A percentile compares a stretch with the other conserved stretches of the same genome.
Evolutionary conservation across 1,139 yeast genomes (phyloP).

Genomic region (Yamadazyma triangularis): DNA sequence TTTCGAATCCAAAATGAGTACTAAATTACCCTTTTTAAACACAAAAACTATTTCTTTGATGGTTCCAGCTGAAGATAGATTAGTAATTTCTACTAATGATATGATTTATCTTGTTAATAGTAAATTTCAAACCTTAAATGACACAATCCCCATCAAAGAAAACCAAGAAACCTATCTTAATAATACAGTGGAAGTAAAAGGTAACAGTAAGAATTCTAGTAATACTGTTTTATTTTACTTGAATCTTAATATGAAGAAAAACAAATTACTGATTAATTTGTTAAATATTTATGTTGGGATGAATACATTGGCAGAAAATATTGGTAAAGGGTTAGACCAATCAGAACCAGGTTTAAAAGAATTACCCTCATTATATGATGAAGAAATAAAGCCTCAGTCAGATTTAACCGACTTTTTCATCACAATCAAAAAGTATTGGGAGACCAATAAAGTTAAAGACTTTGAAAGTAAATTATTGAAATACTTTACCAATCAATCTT

Average conservation of each 20-base stretch:
- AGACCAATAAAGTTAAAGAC: slow-evolving; percentile 15
- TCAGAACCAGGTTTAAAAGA: slow-evolving; percentile 18
- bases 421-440: slow-evolving; percentile 22
- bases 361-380: slow-evolving; percentile 23
- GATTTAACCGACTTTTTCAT: slow-evolving; percentile 14
- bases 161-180: slow-evolving; percentile 21
- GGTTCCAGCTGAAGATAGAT: slow-evolving; percentile 38
- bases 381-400: slow-evolving; percentile 12
- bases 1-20: slow-evolving; percentile 17
- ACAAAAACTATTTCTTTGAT: slow-evolving; percentile 16
- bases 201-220: slow-evolving; percentile 35
- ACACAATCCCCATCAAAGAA: slow-evolving; percentile 26
- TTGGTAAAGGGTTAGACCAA: slow-evolving; percentile 56
- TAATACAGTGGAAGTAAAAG: slow-evolving; percentile 38
- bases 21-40: slow-evolving; percentile 19
- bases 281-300: slow-evolving; percentile 61
- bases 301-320: slow-evolving; percentile 66
- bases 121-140: slow-evolving; percentile 40
- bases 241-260: slow-evolving; percentile 38
- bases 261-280: slow-evolving; percentile 39
- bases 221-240: slow-evolving; percentile 42
- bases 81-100: slow-evolving; percentile 36
- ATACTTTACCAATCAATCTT: slow-evolving; percentile 10
- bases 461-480: slow-evolving; percentile 9
- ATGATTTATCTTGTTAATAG: slow-evolving; percentile 41